phyloP scores from a whole-genome alignment of 257 asterid genomes.

The Solanum commersonii region DNA sequence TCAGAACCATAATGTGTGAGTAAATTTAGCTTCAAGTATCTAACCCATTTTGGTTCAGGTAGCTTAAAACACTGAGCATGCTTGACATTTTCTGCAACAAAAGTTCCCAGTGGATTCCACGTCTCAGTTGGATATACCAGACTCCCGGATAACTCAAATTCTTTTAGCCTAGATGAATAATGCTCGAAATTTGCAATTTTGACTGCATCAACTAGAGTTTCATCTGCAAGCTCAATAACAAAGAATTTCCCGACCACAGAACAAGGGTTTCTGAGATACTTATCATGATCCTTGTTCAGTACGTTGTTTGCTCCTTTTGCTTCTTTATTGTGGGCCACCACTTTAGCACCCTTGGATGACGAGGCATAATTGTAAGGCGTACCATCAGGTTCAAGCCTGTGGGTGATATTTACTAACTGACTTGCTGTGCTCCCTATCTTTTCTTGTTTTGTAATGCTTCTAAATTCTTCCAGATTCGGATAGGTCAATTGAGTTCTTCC shows the following conservation, averaged over 20 bases:
- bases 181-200: conserved; percentile 93
- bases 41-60: conserved; percentile 81
- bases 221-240: conserved; percentile 77
- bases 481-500: conserved; percentile 41
- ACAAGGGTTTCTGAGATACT: conserved; percentile 84
- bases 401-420: conserved; percentile 58
- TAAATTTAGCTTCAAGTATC: conserved; percentile 71
- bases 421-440: conserved; percentile 32
- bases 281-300: conserved; percentile 81
- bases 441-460: conserved; percentile 43
- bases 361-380: conserved; percentile 85
- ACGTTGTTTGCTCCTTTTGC: conserved; percentile 80
- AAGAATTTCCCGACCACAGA: conserved; percentile 63
- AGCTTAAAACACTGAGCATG: conserved; percentile 76
- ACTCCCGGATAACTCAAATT: conserved; percentile 75
- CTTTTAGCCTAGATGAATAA: conserved; percentile 77
- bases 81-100: conserved; percentile 77
- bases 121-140: conserved; percentile 64
- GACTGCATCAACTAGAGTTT: conserved; percentile 76
- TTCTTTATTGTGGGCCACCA: conserved; percentile 78
- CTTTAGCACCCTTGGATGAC: conserved; percentile 87
- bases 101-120: conserved; percentile 64
- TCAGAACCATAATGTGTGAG: conserved; percentile 88
- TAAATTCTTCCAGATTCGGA: conserved; percentile 75
- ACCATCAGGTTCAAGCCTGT: conserved; percentile 87